These are phyloP conservation scores for Quercus ilex DNA, from an alignment of 306 rosid genomes.

Conservation along the genomic window DNA sequence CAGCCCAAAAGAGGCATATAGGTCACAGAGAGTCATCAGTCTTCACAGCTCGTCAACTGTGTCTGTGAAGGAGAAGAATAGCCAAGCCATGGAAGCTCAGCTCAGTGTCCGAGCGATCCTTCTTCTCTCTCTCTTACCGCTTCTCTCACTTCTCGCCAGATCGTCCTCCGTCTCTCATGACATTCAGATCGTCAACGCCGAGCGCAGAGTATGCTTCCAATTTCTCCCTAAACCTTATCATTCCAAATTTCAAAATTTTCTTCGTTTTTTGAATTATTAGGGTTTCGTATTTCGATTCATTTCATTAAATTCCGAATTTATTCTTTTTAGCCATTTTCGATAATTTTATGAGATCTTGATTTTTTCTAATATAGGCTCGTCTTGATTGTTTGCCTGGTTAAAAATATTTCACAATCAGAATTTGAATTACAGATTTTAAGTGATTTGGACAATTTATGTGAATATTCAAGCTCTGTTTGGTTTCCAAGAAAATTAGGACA, in stretches of 20 bases:
- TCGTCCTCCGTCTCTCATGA: conserved; percentile 48
- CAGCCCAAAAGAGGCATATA: too few relatives aligned
- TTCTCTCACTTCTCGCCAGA: conserved; percentile 25
- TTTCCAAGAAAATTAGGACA: not conserved
- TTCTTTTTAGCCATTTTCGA: too few relatives aligned
- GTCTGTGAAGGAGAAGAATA: conserved; percentile 9
- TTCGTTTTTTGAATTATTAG: not conserved
- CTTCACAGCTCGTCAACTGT: conserved; percentile 37
- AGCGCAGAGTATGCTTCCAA: conserved; percentile 70
- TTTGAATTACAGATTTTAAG: not conserved
- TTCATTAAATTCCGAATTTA: not conserved
- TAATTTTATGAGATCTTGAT: too few relatives aligned
- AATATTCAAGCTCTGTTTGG: not conserved
- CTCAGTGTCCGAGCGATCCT: conserved; percentile 37
- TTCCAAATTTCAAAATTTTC: not conserved
- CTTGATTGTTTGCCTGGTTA: not conserved
- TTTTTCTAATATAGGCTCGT: not conserved
- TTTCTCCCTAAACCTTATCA: not conserved
- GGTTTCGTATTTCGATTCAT: not conserved
- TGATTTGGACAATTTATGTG: not conserved
- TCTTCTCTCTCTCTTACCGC: conserved; percentile 27
- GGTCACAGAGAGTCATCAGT: conserved; percentile 3
- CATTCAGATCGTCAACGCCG: conserved; percentile 83
- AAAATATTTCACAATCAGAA: too few relatives aligned
- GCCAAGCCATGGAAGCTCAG: conserved; percentile 57